Base-by-base conservation (phyloP, 2,329 filamentous ascomycete species). In the Diaporthe ampelina region DNA sequence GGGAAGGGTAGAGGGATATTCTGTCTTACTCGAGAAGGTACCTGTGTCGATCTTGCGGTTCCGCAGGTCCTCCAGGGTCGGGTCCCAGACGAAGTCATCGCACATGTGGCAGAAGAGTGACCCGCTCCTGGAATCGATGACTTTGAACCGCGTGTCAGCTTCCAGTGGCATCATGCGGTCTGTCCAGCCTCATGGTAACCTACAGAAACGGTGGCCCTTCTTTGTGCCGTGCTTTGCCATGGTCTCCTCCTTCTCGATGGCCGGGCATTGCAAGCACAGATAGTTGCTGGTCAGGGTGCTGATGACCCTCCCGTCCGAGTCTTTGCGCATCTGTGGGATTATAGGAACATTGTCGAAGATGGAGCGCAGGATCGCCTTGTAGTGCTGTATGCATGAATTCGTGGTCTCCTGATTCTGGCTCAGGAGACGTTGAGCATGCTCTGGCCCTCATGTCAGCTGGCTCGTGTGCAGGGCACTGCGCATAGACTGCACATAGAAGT, bases 51-150 rank as follows among this genome's bases (percentile, higher is more conserved):
- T 90, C 82, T 94, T 94, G 73, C 91, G 88, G 56, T 94, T 84
- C 75, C 94, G 89, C 73, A 95, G 88, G 70, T 94, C 92, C 80
- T 97, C 94, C 7, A 97, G 86, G 8, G 93, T 94, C 8, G 94
- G 93, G 78, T 97, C 94, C 88, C 94, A 96, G 43, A 97, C 92
- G 77, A 94, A 91, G 81, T 97, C 94, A 80, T 94, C 90, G 81
- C 94, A 97, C 81, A 94, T 92, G 77, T 95, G 93, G 82, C 94
- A 97, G 83, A 93, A 96, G 9, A 97, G 85, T 67, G 91, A 89
- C 52, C 94, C 94, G 77, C 89, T 92, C 74, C 91, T 88, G 32
- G 94, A 96, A 80, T 97, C 94, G 52, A 95, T 93, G 80, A 93
- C 94, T 68, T 68, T 95, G 78, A 26, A 76, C 5, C 74, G 54